Evolutionary conservation across 129 eudicot genomes (phyloP), one percentile per base, ranked within the genome.

Genomic region (Pittosporum tobira): DNA sequence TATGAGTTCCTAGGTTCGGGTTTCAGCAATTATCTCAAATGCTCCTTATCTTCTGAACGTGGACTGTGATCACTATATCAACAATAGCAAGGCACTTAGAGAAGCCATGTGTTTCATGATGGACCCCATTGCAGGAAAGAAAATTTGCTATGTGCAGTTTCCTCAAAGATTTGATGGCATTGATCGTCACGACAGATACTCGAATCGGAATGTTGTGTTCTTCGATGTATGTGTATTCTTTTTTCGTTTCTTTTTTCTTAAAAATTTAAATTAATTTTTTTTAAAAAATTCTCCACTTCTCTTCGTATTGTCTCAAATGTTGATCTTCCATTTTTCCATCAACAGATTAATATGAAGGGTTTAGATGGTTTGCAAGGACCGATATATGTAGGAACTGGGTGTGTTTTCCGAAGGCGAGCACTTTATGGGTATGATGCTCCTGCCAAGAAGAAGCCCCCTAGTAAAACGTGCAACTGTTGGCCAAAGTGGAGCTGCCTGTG

Each of bases 51-150:
- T 88, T 22, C 70, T 88, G 71, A 88, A 88, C 62, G 94, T 88
- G 9, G 96, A 88, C 72, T 88, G 96, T 74, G 96, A 88, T 81
- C 96, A 88, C 68, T 88, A 88, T 83, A 84, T 88, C 66, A 88
- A 88, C 75, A 88, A 84, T 71, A 83, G 94, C 68, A 88, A 88
- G 75, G 85, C 87, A 68, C 89, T 84, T 60, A 88, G 79, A 74
- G 96, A 88, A 78, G 96, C 96, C 58, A 88, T 88, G 96, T 88
- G 96, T 64, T 84, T 88, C 71, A 60, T 88, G 89, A 88, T 88
- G 96, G 94, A 88, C 66, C 96, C 96, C 34, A 86, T 66, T 49
- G 62, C 48, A 44, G 96, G 96, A 63, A 81, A 73, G 75, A 88
- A 84, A 63, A 82, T 84, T 18, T 88, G 96, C 66, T 88, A 84